These are phyloP conservation scores for Xylaria sp. DNA, from an alignment of 495 filamentous ascomycete genomes.

Conservation along the genomic window DNA sequence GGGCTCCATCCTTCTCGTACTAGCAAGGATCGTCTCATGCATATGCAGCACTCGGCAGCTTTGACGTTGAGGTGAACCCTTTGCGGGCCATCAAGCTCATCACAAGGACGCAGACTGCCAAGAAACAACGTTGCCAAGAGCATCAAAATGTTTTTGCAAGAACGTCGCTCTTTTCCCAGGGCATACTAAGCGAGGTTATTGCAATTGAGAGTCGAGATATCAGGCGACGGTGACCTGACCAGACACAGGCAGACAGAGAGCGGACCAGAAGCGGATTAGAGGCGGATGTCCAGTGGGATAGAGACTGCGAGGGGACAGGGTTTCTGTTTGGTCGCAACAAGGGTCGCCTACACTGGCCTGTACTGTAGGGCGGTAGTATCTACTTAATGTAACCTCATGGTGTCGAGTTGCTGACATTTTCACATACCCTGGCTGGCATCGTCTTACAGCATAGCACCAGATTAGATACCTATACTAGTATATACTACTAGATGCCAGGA, in stretches of 20 bases:
- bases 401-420: slow-evolving; percentile 18
- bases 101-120: slow-evolving; percentile 7
- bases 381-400: slow-evolving; percentile 15
- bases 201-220: not conserved
- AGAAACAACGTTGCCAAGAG: slow-evolving; percentile 22
- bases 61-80: not conserved
- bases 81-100: not conserved
- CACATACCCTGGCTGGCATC: not conserved
- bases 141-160: not conserved
- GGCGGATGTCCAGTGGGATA: slow-evolving; percentile 13
- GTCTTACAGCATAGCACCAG: slow-evolving; percentile 15
- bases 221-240: slow-evolving; percentile 4
- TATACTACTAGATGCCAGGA: not conserved
- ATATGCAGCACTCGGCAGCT: slow-evolving; percentile 12
- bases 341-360: not conserved
- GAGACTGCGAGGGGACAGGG: slow-evolving; percentile 15
- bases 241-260: not conserved
- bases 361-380: not conserved
- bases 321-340: not conserved
- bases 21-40: slow-evolving; percentile 18
- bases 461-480: too few species aligned
- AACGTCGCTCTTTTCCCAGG: not conserved
- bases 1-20: slow-evolving; percentile 9
- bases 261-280: too few species aligned
- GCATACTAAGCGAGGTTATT: slow-evolving; percentile 3